Evolutionary conservation across 2,329 filamentous ascomycete genomes (phyloP).

Genomic region (Beauveria rudraprayagi): DNA sequence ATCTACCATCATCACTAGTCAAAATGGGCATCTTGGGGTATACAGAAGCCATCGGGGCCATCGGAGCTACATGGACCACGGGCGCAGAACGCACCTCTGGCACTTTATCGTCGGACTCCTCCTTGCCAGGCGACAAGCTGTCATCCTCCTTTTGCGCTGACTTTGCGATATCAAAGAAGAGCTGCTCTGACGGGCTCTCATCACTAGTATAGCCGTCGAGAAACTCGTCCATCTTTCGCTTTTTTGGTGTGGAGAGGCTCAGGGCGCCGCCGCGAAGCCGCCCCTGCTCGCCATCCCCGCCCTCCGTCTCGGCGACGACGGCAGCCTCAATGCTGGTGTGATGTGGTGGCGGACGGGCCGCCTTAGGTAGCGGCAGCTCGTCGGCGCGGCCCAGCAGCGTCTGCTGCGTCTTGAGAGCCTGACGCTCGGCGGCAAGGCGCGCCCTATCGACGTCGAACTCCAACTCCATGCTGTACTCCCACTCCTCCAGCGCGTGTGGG

Average conservation of each 20-base stretch:
- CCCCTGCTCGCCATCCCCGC: conserved; percentile 14
- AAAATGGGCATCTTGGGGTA: neutral
- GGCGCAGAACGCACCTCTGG: neutral
- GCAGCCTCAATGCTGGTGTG: conserved; percentile 22
- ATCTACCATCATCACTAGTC: neutral
- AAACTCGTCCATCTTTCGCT: conserved; percentile 18
- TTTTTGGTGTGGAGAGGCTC: conserved; percentile 29
- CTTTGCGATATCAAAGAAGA: conserved; percentile 12
- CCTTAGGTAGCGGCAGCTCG: neutral
- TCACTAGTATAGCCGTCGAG: conserved; percentile 13
- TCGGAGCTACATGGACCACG: neutral
- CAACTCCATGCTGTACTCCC: conserved; percentile 39
- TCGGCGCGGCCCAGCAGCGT: neutral
- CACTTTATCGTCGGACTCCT: neutral
- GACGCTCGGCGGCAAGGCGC: conserved; percentile 19
- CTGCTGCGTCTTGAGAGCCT: conserved; percentile 4
- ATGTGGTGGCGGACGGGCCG: neutral
- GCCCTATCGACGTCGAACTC: conserved; percentile 33
- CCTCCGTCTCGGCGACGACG: conserved; percentile 21
- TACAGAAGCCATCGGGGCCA: neutral
- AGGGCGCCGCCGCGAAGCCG: conserved; percentile 24
- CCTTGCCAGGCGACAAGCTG: neutral
- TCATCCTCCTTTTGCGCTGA: neutral
- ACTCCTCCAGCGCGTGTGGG: conserved; percentile 46
- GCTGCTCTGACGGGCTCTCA: conserved; percentile 21